Base-by-base conservation (phyloP, 768 basidiomycete species). In the Podaxis sp. region DNA sequence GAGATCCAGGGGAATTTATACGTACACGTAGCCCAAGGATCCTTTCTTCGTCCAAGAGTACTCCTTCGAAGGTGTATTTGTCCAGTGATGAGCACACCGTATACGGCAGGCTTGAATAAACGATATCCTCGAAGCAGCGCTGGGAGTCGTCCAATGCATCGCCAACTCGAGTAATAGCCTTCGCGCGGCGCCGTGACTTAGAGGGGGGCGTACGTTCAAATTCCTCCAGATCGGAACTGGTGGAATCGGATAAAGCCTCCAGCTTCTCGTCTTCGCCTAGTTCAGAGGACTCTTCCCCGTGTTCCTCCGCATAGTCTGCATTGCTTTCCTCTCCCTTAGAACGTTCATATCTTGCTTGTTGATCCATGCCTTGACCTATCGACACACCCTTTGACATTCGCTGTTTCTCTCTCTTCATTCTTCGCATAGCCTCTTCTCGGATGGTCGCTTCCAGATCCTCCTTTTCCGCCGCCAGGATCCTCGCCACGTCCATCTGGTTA, bases 1-100 rank as follows among this genome's bases (percentile, higher is more conserved):
- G 10, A 7, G 23, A 13, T 5, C 4, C 3, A 44, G 27, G 10
- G 9, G 21, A 21, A 46, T 16, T n/a, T 36, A 38, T n/a, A 71
- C 74, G 37, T 61, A 76, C 75, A 54, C 61, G 62, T 25, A 77
- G 63, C 6, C 76, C 76, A 36, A 79, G 50, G 6, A 79, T 63
- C 63, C 76, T 70, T 60, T 78, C 74, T 63, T 79, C 78, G 38
- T 79, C 78, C 67, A 79, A 67, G 48, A 79, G 62, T 18, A 77
- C 64, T 2, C 74, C 75, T 48, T 72, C 66, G 60, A 69, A 78
- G 0, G 47, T 25, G 27, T 64, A 67, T 10, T 28, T 6, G 4
- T 50, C 28, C 9, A 56, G 54, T 1, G 65, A 60, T 5, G 63
- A 46, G 52, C 59, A 66, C 3, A 57, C 63, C 3, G 71, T 66